Percentiles rank a stretch among this genome's conserved stretches.
Evolutionary conservation across 306 rosid genomes (phyloP).

Genomic region (Hippophae tibetana): DNA sequence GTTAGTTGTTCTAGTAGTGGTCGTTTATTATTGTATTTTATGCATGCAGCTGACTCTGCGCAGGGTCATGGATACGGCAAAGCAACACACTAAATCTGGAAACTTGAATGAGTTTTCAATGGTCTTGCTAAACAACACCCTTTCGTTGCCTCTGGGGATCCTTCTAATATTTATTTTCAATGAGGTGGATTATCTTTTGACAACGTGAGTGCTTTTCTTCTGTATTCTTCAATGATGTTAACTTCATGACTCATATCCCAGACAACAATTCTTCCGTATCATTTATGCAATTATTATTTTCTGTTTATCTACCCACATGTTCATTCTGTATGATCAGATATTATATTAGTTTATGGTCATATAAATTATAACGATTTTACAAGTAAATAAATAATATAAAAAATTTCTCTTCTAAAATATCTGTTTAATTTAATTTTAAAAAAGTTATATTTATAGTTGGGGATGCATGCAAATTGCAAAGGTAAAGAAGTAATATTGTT

Average conservation of each 20-base stretch:
- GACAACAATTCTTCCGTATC: not conserved
- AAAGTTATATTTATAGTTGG: too few relatives aligned
- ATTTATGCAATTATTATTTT: not conserved
- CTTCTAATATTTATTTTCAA: slow-evolving; percentile 62
- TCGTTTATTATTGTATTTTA: slow-evolving; percentile 15
- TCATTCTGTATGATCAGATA: too few relatives aligned
- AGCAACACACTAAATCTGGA: slow-evolving; percentile 79
- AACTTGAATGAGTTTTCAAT: slow-evolving; percentile 87
- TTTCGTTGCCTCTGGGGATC: slow-evolving; percentile 85
- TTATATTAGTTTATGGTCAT: too few relatives aligned
- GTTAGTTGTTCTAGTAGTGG: not conserved
- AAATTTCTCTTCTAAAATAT: too few relatives aligned
- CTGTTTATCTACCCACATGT: too few relatives aligned
- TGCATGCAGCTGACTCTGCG: slow-evolving; percentile 74
- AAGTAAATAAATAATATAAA: too few relatives aligned
- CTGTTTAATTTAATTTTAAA: too few relatives aligned
- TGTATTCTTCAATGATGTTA: not conserved
- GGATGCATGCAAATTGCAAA: too few relatives aligned
- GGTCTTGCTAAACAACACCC: slow-evolving; percentile 93
- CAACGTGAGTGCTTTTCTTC: slow-evolving; percentile 52
- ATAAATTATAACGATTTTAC: too few relatives aligned
- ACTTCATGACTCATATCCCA: not conserved
- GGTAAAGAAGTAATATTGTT: too few relatives aligned
- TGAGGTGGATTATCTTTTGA: slow-evolving; percentile 81
- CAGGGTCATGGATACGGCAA: slow-evolving; percentile 93